phyloP scores from a whole-genome alignment of 2,329 filamentous ascomycete genomes.

The Pseudofabraea citricarpa region DNA sequence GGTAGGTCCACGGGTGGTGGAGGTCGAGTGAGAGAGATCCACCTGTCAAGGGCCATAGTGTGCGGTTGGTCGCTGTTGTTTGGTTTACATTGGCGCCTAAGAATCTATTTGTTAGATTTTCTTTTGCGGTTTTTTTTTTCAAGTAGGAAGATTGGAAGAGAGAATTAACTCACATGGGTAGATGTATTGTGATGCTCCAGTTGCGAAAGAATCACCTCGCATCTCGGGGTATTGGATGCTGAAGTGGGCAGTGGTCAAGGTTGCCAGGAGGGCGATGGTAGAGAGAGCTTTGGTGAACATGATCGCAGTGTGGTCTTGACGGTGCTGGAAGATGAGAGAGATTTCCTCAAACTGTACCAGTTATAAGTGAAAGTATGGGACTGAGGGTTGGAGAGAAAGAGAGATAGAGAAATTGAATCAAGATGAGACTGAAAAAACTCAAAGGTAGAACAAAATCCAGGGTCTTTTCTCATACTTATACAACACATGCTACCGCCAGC shows the following conservation, averaged over 20 bases:
- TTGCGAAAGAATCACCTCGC: constrained; percentile 42
- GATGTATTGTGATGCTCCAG: constrained; percentile 23
- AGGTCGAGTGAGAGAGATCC: constrained; percentile 46
- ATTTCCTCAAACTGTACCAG: no score
- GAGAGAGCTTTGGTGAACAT: constrained; percentile 6
- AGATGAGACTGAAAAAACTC: no score
- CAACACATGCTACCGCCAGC: no score
- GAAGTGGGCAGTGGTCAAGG: constrained; percentile 50
- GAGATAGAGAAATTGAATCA: not conserved
- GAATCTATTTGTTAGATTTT: constrained; percentile 24
- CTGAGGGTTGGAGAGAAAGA: not conserved
- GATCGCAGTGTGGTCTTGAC: not conserved
- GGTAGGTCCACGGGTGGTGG: constrained; percentile 44
- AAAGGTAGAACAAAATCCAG: no score
- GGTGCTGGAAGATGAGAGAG: not conserved
- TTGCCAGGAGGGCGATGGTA: constrained; percentile 32
- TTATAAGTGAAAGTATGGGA: no score
- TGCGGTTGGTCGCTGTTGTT: constrained; percentile 37
- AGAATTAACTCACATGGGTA: constrained; percentile 25
- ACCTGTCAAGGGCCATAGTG: constrained; percentile 40
- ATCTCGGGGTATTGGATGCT: constrained; percentile 44
- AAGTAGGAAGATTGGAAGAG: not conserved
- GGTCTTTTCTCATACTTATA: no score
- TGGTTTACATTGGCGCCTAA: constrained; percentile 46
- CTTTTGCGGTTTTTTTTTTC: not conserved